A percentile compares a stretch with the other conserved stretches of the same genome.
These are phyloP conservation scores for Solanum hybrid DNA, from an alignment of 305 asterid species.

Conservation along the genomic window DNA sequence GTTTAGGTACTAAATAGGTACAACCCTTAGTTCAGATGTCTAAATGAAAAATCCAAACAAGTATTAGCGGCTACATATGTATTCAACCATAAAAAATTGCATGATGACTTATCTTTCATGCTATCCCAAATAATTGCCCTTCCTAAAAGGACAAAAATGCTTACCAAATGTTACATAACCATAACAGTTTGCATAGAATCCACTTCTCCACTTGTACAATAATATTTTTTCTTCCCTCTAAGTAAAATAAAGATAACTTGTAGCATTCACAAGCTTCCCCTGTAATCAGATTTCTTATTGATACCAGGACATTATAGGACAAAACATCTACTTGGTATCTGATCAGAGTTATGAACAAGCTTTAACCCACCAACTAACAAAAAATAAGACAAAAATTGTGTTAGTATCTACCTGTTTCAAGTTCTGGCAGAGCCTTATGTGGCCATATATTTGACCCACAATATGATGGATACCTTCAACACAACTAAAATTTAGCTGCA, in stretches of 20 bases:
- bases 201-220: not conserved
- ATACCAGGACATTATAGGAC: not conserved
- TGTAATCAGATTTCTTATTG: not conserved
- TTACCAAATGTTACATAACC: not conserved
- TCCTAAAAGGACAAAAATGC: not conserved
- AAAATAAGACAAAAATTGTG: not conserved
- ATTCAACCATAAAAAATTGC: not conserved
- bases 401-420: constrained; percentile 54
- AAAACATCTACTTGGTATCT: not conserved
- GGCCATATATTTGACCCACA: constrained; percentile 92
- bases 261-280: not conserved
- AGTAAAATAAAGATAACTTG: not conserved
- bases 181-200: not conserved
- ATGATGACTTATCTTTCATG: not conserved
- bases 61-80: not conserved
- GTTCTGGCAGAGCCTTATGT: constrained; percentile 58
- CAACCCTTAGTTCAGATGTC: not conserved
- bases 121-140: not conserved
- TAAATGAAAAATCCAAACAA: not conserved
- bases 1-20: not conserved
- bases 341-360: not conserved
- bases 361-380: not conserved
- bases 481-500: not conserved
- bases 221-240: not conserved
- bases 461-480: constrained; percentile 71